Base-by-base conservation (phyloP, 106 monocot species). In the Dioscorea zingiberensis region DNA sequence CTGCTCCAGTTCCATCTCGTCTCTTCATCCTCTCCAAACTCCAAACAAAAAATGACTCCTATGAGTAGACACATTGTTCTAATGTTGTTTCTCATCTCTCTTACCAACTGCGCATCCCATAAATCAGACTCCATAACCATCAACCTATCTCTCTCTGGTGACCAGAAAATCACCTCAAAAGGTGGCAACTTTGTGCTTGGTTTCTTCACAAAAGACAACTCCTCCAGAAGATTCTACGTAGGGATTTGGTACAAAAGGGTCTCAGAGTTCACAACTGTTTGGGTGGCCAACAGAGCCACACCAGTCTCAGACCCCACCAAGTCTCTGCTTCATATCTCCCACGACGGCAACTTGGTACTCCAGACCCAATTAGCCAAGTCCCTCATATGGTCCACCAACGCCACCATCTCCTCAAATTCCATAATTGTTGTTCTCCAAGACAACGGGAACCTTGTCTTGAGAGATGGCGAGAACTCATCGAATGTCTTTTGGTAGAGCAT, bases 361-460 rank as follows among this genome's bases (percentile, higher is more conserved):
- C 67, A 60, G 15, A 59, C 55, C 76, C 23, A 61, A 21, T 72
- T n/a, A n/a, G n/a, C 75, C 25, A 72, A 70, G 29, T 55, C 48
- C 48, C 32, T 49, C 15, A 62, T 69, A 19, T 84, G 84, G 84
- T 84, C 84, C 21, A 80, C 84, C 21, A 73, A 77, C 30, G n/a
- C 32, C 7, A 60, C 69, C 25, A 25, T 54, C 2, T 21, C 27
- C 18, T 30, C 60, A 19, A 53, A 66, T 9, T 65, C 73, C 24
- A 77, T 72, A 8, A 63, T 73, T 30, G 73, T 48, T 21, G 66
- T 66, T n/a, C 68, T 81, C 23, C 64, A 72, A 3, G 76, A 77
- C 55, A 44, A 54, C 21, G 83, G 83, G 0, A 83, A 83, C 56
- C 69, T 83, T 3, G 73, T 83, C 27, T 26, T 83, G 26, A 69